Percentiles rank a stretch among this genome's conserved stretches.
Conservation (phyloP, 1,284 basidiomycete species). For the Puccinia novopanici region DNA sequence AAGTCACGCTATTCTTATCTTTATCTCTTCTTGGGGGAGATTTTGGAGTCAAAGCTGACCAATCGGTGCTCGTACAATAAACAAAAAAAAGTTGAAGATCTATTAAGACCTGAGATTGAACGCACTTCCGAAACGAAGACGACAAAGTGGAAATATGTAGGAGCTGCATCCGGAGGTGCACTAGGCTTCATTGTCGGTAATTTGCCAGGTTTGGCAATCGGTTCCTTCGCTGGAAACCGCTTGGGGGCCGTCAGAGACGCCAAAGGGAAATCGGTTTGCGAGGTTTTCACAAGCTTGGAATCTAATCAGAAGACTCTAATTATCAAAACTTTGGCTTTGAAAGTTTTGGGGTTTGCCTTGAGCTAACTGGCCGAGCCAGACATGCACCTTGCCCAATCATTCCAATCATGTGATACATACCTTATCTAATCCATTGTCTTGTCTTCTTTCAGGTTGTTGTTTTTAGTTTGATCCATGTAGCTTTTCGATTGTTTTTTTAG, state of each 20-base stretch:
- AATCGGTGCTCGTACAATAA: not conserved
- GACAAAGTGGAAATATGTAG: conserved; percentile 55
- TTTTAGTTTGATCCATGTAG: not conserved
- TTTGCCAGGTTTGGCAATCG: conserved; percentile 54
- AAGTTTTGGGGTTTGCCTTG: conserved; percentile 70
- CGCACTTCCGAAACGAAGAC: conserved; percentile 46
- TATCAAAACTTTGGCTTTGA: conserved; percentile 79
- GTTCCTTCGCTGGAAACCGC: conserved; percentile 56
- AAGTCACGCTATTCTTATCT: not conserved
- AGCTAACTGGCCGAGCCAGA: not conserved
- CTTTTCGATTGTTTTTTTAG: not conserved
- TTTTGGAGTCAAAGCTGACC: not conserved
- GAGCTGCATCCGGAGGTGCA: conserved; percentile 55
- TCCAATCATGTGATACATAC: not conserved
- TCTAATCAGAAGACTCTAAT: conserved; percentile 79
- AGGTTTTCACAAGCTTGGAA: conserved; percentile 81
- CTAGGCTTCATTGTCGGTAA: conserved; percentile 56
- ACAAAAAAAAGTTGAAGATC: conserved; percentile 58
- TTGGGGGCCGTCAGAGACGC: conserved; percentile 58
- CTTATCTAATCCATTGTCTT: not conserved
- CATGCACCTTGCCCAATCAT: not conserved
- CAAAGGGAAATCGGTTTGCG: conserved; percentile 59
- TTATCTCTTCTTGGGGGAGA: not conserved
- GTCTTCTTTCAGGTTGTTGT: not conserved
- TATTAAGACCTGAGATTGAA: conserved; percentile 58